Conservation (phyloP, 2,329 filamentous ascomycete genomes). For the Colletotrichum agaves region DNA sequence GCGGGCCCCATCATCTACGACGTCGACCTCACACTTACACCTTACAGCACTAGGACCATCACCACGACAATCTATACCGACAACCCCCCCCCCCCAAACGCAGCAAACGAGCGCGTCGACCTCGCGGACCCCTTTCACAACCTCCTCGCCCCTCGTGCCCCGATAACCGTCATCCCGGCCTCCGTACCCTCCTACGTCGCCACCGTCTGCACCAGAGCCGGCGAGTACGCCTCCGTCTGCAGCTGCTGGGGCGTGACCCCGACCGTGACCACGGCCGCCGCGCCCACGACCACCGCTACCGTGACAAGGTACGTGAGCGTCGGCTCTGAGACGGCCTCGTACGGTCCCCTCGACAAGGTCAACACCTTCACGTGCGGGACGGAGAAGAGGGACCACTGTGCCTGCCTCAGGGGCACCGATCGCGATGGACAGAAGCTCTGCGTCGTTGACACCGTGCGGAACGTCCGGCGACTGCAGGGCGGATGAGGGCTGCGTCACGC, state of each 20-base stretch:
- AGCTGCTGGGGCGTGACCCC: constrained; percentile 56
- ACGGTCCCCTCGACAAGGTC: constrained; percentile 8
- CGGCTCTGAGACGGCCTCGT: constrained; percentile 4
- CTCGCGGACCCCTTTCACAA: not conserved
- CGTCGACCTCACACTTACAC: not conserved
- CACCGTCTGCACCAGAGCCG: constrained; percentile 43
- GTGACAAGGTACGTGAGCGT: constrained; percentile 43
- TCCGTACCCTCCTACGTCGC: constrained; percentile 53
- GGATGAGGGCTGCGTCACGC: constrained; percentile 25
- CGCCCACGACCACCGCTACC: constrained; percentile 50
- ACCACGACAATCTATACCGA: constrained; percentile 10
- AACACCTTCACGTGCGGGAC: constrained; percentile 20
- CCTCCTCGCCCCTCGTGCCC: not conserved
- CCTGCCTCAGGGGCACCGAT: constrained; percentile 10
- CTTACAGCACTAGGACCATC: constrained; percentile 21
- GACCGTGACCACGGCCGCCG: constrained; percentile 48
- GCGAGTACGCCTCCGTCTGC: constrained; percentile 54
- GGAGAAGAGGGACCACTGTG: not conserved
- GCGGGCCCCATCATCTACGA: not conserved
- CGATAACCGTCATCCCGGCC: constrained; percentile 41
- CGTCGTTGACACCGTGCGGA: constrained; percentile 13
- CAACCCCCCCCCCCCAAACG: not conserved
- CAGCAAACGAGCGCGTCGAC: not conserved
- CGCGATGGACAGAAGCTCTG: not conserved
- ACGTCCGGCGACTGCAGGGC: not conserved